Evolutionary conservation across 352 stramenopile genomes (phyloP).

Genomic region (Peronospora farinosa): DNA sequence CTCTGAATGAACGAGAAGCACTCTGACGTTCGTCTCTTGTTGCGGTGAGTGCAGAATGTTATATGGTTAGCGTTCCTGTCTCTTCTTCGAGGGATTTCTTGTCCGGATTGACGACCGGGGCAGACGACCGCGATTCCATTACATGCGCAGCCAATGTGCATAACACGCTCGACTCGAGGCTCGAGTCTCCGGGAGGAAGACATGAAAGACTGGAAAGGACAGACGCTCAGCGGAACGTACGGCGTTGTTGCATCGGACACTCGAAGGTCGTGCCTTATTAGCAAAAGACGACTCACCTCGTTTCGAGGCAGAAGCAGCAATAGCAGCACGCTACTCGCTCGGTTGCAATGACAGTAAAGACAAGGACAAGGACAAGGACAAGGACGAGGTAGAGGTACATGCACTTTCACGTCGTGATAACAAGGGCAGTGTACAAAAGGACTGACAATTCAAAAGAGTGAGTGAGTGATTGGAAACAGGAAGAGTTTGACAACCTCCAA

Average conservation of each 20-base stretch:
- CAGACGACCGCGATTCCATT: conserved; percentile 28
- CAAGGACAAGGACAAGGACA: too few relatives aligned
- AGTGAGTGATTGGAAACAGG: too few relatives aligned
- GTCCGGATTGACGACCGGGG: conserved; percentile 17
- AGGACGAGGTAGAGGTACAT: too few relatives aligned
- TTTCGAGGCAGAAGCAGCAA: not conserved
- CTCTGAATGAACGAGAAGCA: not conserved
- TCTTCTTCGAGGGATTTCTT: conserved; percentile 1
- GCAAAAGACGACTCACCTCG: not conserved
- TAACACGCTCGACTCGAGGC: conserved; percentile 15
- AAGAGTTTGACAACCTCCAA: too few relatives aligned
- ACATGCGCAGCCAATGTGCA: conserved; percentile 15
- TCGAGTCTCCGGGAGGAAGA: conserved; percentile 1
- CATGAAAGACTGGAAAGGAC: conserved; percentile 18
- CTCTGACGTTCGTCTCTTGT: conserved; percentile 2
- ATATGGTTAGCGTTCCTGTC: conserved; percentile 17
- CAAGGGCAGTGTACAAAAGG: too few relatives aligned
- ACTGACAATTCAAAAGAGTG: too few relatives aligned
- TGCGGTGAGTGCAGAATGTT: conserved; percentile 17
- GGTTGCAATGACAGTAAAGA: too few relatives aligned
- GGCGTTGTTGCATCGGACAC: conserved; percentile 17
- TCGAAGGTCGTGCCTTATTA: not conserved
- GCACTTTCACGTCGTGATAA: too few relatives aligned
- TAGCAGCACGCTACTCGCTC: too few relatives aligned
- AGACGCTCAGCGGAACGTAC: conserved; percentile 19